Evolutionary conservation across 805 yeast genomes (phyloP).

Genomic region (Metschnikowia chrysomelidarum): DNA sequence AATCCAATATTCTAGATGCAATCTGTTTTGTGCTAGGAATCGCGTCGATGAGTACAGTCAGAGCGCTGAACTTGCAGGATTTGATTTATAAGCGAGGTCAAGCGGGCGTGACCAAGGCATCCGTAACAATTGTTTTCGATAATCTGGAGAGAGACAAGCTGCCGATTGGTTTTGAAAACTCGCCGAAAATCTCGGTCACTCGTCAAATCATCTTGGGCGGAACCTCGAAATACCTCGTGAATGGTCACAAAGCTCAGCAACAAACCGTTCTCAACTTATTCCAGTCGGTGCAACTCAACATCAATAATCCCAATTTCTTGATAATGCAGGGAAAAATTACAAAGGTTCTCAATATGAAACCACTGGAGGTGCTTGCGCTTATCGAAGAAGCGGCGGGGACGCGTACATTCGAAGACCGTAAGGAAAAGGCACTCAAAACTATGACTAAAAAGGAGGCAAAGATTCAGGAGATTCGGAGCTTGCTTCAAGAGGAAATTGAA

Average conservation of each 20-base stretch:
- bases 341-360: conserved; percentile 94
- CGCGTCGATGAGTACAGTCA: conserved; percentile 87
- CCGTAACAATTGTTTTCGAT: conserved; percentile 94
- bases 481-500: conserved; percentile 83
- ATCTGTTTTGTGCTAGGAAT: conserved; percentile 98
- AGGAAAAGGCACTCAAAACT: conserved; percentile 87
- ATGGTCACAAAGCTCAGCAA: conserved; percentile 96
- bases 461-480: conserved; percentile 67
- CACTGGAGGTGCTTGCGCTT: conserved; percentile 81
- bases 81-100: conserved; percentile 96
- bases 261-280: conserved; percentile 86
- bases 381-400: conserved; percentile 99
- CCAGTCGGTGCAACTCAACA: conserved; percentile 92
- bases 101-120: conserved; percentile 96
- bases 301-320: conserved; percentile 93
- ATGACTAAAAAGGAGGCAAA: conserved; percentile 90
- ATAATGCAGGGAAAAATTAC: conserved; percentile 99
- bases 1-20: conserved; percentile 93
- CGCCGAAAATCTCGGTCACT: conserved; percentile 81
- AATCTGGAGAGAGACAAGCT: conserved; percentile 71
- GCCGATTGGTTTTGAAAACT: conserved; percentile 84
- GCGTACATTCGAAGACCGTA: conserved; percentile 88
- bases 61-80: conserved; percentile 92
- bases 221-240: conserved; percentile 84
- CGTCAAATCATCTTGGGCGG: conserved; percentile 91